Evolutionary conservation across 2,329 filamentous ascomycete species (phyloP).

Genomic region (Trichoderma gracile): DNA sequence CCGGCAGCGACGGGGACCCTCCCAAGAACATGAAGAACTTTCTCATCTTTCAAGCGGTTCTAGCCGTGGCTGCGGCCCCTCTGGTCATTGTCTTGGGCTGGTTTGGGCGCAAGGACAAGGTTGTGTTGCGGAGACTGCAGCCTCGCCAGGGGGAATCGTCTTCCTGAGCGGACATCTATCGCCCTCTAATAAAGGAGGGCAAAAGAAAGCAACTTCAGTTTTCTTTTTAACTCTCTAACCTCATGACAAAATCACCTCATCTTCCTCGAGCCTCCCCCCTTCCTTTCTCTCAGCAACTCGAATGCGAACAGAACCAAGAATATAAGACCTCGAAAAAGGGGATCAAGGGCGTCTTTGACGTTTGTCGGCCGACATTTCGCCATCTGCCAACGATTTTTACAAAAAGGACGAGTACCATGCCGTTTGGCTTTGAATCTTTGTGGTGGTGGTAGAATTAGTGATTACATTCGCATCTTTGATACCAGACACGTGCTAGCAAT

Average conservation of each 20-base stretch:
- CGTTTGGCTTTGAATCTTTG: not conserved
- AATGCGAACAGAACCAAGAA: slow-evolving; percentile 6
- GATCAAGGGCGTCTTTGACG: not conserved
- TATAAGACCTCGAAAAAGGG: not conserved
- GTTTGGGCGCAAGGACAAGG: slow-evolving; percentile 61
- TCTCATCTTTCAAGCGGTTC: slow-evolving; percentile 75
- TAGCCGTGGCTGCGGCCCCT: slow-evolving; percentile 66
- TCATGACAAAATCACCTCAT: not conserved
- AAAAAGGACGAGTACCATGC: not conserved
- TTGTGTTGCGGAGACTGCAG: slow-evolving; percentile 52
- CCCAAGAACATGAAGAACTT: slow-evolving; percentile 72
- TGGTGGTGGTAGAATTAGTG: not conserved
- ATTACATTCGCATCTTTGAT: slow-evolving; percentile 8
- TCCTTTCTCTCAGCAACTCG: not conserved
- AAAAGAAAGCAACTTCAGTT: not conserved
- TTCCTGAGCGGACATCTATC: not conserved
- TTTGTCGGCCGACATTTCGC: not conserved
- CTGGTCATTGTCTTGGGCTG: slow-evolving; percentile 68
- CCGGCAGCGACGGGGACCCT: slow-evolving; percentile 52
- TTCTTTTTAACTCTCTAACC: not conserved
- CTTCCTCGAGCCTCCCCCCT: not conserved
- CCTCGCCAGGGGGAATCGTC: not conserved
- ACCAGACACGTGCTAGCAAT: not conserved
- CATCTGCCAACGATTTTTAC: not conserved
- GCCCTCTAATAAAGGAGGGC: not conserved